These are phyloP conservation scores for Lentinus polychrous DNA, from an alignment of 1,284 basidiomycete species.

Conservation along the genomic window DNA sequence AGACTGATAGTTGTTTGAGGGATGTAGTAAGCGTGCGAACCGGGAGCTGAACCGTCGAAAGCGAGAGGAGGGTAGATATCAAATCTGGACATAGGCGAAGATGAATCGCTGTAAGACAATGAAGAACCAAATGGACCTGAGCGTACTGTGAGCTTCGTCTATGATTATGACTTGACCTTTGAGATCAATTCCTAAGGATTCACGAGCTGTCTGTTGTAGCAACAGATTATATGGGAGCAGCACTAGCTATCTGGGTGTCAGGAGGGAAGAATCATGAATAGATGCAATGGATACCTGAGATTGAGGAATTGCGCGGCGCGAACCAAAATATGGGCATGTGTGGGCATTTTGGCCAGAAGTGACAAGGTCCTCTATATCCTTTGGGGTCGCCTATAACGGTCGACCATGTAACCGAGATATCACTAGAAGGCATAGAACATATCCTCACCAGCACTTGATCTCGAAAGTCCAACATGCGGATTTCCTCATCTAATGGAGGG, in stretches of 20 bases:
- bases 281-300: conserved; percentile 68
- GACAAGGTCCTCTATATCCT: conserved; percentile 93
- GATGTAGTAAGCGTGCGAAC: conserved; percentile 56
- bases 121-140: conserved; percentile 1
- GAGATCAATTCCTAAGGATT: conserved; percentile 81
- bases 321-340: conserved; percentile 92
- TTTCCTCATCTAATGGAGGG: conserved; percentile 71
- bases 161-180: conserved; percentile 84
- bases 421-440: neutral
- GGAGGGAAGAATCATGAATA: conserved; percentile 3
- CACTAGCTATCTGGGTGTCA: conserved; percentile 52
- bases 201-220: conserved; percentile 78
- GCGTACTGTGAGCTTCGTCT: conserved; percentile 94
- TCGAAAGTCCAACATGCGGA: conserved; percentile 75
- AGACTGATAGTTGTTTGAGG: conserved; percentile 72
- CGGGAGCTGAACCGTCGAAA: conserved; percentile 74
- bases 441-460: conserved; percentile 78
- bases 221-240: conserved; percentile 93
- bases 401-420: neutral
- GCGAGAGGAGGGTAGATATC: conserved; percentile 81
- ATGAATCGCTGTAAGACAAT: neutral
- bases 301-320: conserved; percentile 80
- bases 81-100: conserved; percentile 45
- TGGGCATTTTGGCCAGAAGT: conserved; percentile 56
- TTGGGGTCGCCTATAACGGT: conserved; percentile 64